Conservation (phyloP, 2,329 filamentous ascomycete species). For the Calycina herbarum region DNA sequence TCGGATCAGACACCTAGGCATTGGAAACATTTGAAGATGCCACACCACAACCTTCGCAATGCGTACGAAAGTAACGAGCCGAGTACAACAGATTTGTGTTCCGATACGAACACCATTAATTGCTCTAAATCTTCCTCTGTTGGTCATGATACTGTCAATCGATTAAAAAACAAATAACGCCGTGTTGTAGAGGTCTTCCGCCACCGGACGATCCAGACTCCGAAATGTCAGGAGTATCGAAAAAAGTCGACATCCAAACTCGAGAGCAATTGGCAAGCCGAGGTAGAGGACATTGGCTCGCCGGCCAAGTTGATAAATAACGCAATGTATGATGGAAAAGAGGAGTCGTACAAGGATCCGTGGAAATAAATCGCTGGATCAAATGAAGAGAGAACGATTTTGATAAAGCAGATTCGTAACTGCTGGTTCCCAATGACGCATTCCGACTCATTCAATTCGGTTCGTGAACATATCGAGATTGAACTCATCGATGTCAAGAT, state of each 20-base stretch:
- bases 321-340: background rate
- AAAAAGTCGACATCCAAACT: slow-evolving; percentile 7
- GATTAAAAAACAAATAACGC: background rate
- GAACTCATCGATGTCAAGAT: background rate
- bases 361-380: background rate
- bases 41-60: background rate
- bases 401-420: background rate
- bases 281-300: background rate
- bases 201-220: background rate
- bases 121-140: background rate
- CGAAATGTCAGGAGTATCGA: background rate
- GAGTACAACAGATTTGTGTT: background rate
- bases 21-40: background rate
- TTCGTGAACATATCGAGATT: background rate
- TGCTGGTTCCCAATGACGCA: background rate
- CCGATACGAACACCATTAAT: background rate
- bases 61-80: background rate
- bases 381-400: background rate
- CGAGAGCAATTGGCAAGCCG: slow-evolving; percentile 8
- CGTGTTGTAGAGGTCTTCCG: background rate
- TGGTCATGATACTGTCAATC: background rate
- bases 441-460: background rate
- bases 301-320: background rate
- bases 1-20: background rate
- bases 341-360: background rate